These are phyloP conservation scores for Backusella tarrabulga DNA, from an alignment of 192 early-diverging fungal genomes.

Conservation along the genomic window DNA sequence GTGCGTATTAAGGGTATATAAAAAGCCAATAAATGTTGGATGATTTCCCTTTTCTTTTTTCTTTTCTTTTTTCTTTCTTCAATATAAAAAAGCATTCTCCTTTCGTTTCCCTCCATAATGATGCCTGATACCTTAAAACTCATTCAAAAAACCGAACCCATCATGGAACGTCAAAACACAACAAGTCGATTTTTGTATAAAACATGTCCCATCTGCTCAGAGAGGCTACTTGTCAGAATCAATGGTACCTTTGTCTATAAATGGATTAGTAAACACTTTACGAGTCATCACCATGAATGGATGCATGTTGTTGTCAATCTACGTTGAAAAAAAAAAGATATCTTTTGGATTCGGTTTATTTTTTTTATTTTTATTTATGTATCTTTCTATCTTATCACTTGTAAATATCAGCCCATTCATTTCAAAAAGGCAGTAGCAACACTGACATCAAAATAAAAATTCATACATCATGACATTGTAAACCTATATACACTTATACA, in stretches of 20 bases:
- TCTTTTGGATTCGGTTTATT: neutral
- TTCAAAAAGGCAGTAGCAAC: neutral
- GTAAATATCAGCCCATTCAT: neutral
- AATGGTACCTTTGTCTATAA: constrained; percentile 27
- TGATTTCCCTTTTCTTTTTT: neutral
- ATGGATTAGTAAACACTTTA: constrained; percentile 26
- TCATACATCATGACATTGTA: too few relatives aligned
- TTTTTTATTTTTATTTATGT: too few relatives aligned
- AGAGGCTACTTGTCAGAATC: constrained; percentile 21
- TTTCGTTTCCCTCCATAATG: too few relatives aligned
- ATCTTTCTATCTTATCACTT: too few relatives aligned
- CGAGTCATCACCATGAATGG: constrained; percentile 19
- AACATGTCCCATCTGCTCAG: constrained; percentile 27
- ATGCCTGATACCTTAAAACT: neutral
- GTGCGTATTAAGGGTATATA: neutral
- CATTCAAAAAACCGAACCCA: neutral
- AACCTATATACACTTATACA: too few relatives aligned
- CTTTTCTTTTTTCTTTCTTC: neutral
- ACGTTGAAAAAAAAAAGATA: neutral
- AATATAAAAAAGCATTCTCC: neutral
- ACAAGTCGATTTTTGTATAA: constrained; percentile 11
- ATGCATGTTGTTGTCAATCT: constrained; percentile 29
- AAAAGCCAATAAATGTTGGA: neutral
- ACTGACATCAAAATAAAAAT: too few relatives aligned
- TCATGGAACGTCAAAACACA: neutral